phyloP scores from a whole-genome alignment of 2,329 filamentous ascomycete genomes.

The Aspergillus sp. region DNA sequence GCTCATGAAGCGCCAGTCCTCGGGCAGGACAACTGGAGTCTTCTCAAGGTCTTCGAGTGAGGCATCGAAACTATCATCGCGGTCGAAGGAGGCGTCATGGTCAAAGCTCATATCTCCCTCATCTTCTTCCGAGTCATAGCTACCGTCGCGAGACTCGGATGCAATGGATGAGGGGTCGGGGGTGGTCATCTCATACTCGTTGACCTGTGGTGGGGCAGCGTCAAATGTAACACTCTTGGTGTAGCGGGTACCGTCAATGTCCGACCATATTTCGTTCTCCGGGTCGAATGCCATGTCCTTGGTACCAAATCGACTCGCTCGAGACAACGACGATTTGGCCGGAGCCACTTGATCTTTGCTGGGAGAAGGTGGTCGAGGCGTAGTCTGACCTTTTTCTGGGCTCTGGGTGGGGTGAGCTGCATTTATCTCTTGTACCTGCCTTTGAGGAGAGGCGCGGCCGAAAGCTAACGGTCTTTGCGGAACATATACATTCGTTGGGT shows the following conservation, averaged over 20 bases:
- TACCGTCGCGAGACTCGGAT: slow-evolving; percentile 88
- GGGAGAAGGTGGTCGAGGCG: slow-evolving; percentile 54
- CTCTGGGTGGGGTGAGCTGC: slow-evolving; percentile 47
- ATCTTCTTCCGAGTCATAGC: slow-evolving; percentile 79
- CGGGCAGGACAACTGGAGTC: slow-evolving; percentile 95
- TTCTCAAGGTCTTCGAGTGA: slow-evolving; percentile 95
- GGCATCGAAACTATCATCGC: slow-evolving; percentile 92
- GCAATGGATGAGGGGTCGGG: slow-evolving; percentile 92
- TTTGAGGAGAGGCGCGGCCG: slow-evolving; percentile 57
- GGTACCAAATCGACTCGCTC: slow-evolving; percentile 61
- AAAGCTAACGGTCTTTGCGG: slow-evolving; percentile 81
- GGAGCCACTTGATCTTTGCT: slow-evolving; percentile 77
- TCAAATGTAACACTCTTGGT: slow-evolving; percentile 98
- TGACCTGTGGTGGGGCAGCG: slow-evolving; percentile 87
- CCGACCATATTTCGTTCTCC: slow-evolving; percentile 70
- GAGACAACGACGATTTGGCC: slow-evolving; percentile 85
- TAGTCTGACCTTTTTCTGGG: slow-evolving; percentile 22
- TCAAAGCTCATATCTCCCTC: slow-evolving; percentile 68
- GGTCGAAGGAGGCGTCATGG: slow-evolving; percentile 62
- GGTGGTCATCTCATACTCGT: slow-evolving; percentile 98
- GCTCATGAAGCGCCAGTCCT: slow-evolving; percentile 87
- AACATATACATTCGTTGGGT: slow-evolving; percentile 75
- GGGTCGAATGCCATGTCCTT: slow-evolving; percentile 68
- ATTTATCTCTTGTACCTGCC: slow-evolving; percentile 70
- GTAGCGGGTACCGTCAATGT: slow-evolving; percentile 73